Base-by-base conservation (phyloP, 306 rosid genomes). In the Argentina anserina region DNA sequence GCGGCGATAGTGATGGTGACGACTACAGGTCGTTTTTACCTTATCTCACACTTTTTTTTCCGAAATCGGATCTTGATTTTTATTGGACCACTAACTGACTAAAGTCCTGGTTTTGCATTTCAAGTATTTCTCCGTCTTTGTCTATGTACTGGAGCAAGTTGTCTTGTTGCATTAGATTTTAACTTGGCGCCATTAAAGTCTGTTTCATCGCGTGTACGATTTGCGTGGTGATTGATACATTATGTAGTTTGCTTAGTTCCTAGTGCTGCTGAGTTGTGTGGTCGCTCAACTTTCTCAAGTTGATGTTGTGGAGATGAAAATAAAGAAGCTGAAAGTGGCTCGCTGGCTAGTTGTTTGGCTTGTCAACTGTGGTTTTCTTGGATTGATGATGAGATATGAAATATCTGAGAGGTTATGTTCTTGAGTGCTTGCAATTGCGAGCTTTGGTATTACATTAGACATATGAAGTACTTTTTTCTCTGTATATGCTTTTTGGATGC, bases 61-160 rank as follows among this genome's bases (percentile, higher is more conserved):
- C 59, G 40, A 79, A 83, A 69, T 71, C 79, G 60, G 82, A 70
- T 52, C 76, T 73, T 50, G 69, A 70, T 83, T 52, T 72, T 73
- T 50, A 64, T 65, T 80, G 92, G 98, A 88, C 94, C 95, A 88
- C 84, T 65, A n/a, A n/a, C n/a, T n/a, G n/a, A n/a, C n/a, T n/a
- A 23, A 29, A 80, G 73, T 74, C 75, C 77, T 42, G 52, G 72
- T 73, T 69, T 80, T 75, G 7, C 71, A 29, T 46, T 56, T 41
- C 75, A 52, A 7, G 58, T 37, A 65, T 81, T 67, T 72, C 80
- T 62, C 68, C 65, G 14, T 28, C 67, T 80, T 81, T 84, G 79
- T 84, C 84, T 34, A 34, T 78, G 41, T 71, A 36, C 71, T 36
- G 49, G 65, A 37, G 7, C 45, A 61, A 45, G 31, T 56, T 69